Percentiles rank a stretch among this genome's conserved stretches.
Evolutionary conservation across 352 stramenopile species (phyloP).

Genomic region (Aphanomyces cochlioides): DNA sequence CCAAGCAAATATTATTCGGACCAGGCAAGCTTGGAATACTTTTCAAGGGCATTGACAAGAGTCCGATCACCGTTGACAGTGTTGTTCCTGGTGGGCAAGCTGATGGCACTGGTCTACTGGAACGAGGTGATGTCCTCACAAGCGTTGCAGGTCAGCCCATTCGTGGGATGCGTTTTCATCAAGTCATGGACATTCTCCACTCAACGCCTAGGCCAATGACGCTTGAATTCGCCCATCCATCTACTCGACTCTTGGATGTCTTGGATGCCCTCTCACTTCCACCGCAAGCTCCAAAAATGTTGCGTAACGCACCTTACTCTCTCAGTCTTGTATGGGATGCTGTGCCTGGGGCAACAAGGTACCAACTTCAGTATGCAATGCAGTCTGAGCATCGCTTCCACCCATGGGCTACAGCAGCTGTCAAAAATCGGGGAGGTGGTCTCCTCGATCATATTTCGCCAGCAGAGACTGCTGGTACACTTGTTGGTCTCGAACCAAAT

Average conservation of each 20-base stretch:
- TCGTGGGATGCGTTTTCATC: slow-evolving; percentile 56
- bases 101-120: slow-evolving; percentile 58
- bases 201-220: slow-evolving; percentile 58
- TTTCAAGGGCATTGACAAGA: slow-evolving; percentile 69
- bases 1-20: slow-evolving; percentile 54
- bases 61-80: slow-evolving; percentile 71
- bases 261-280: slow-evolving; percentile 58
- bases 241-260: slow-evolving; percentile 44
- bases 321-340: slow-evolving; percentile 63
- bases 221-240: slow-evolving; percentile 64
- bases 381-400: slow-evolving; percentile 59
- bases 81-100: slow-evolving; percentile 78
- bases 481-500: slow-evolving; percentile 55
- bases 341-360: slow-evolving; percentile 37
- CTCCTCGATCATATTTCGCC: slow-evolving; percentile 45
- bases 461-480: slow-evolving; percentile 58
- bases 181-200: slow-evolving; percentile 76
- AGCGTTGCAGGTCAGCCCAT: slow-evolving; percentile 70
- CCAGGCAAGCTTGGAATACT: slow-evolving; percentile 68
- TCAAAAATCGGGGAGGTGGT: slow-evolving; percentile 48
- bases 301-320: slow-evolving; percentile 57
- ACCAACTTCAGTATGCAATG: slow-evolving; percentile 64
- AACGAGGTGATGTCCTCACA: slow-evolving; percentile 66
- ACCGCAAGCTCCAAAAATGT: slow-evolving; percentile 55
- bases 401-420: slow-evolving; percentile 47